Base-by-base conservation (phyloP, 2,329 filamentous ascomycete species). In the Sclerotinia minor region DNA sequence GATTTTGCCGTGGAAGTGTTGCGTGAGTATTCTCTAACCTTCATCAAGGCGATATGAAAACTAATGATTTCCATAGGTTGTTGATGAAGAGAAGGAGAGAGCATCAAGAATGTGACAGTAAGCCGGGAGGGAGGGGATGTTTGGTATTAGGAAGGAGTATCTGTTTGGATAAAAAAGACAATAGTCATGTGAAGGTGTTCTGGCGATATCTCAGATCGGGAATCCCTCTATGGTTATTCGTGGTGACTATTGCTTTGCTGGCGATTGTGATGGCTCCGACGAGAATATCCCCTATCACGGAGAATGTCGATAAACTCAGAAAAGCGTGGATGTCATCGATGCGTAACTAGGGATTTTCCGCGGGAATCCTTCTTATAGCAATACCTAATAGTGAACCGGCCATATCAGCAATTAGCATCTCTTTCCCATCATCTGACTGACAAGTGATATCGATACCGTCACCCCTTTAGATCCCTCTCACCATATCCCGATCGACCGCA, bases 1-100 rank as follows among this genome's bases (percentile, higher is more conserved):
- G 81, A 38, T 89, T 89, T 77, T 89, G 86, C 72, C 79, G 85
- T 49, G 85, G 86, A 2, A 87, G 83, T 67, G 83, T 88, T 0
- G 81, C 80, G 85, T 87, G 76, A 67, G 82, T 78, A n/a, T 11
- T 41, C 8, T 6, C 13, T 5, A n/a, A n/a, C 2, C 7, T 47
- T 50, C 17, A 19, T 19, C 9, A 11, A 15, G 11, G 1, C 5
- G 55, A 60, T 50, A 26, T 21, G 19, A 11, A 19, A 13, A 41
- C 8, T 49, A 32, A 66, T 5, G 45, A 32, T 26, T 5, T 49
- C 6, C 5, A 21, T 47, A 87, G 85, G 1, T 75, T 87, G 0
- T 75, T 88, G 6, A 88, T 88, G 84, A 82, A 83, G 71, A 80
- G 84, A 50, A 80, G 86, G 21, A 80, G 87, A 67, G 82, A 87